Evolutionary conservation across 306 rosid species (phyloP), one percentile per base, ranked within the genome.

Genomic region (Acacia crassicarpa): DNA sequence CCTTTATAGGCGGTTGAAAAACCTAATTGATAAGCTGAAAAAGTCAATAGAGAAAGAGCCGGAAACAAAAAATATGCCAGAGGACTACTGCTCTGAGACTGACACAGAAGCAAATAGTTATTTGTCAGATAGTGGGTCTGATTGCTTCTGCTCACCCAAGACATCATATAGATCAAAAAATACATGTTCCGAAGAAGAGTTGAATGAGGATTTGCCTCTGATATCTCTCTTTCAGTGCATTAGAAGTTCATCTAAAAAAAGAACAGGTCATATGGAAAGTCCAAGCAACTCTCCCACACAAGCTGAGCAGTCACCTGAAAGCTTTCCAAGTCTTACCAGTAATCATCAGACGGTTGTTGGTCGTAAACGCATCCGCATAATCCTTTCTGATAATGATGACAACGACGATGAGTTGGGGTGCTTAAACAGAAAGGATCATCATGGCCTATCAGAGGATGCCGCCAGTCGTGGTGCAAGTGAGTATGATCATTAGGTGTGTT

Each of bases 81-180:
- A 86, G 80, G 89, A 89, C 83, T 82, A 81, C 76, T 95, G 98
- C 88, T 87, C 99, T 80, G 99, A 93, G 86, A 88, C 98, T 84
- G 95, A 88, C 82, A 83, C 93, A 25, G 95, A 93, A 86, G 90
- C 84, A 82, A 82, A 74, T 77, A 85, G 74, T 80, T 74, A 54
- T 78, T 73, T 71, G 16, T 91, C 91, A 76, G 86, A 85, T 33
- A 46, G 84, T 53, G 78, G 79, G 80, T 67, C 86, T 46, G 89
- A 73, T 80, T 83, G 80, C 49, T 80, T 86, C 77, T 85, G 86
- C 89, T 79, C 86, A 67, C 71, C 85, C 58, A 83, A 80, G 82
- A 78, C 70, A 75, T 82, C 80, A 76, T 78, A 67, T 46, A 76
- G 76, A 78, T 88, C 90, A 59, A 81, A 86, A 58, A 70, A 86